Evolutionary conservation across 768 basidiomycete species (phyloP).

Genomic region (Xerocomellus intermedius): DNA sequence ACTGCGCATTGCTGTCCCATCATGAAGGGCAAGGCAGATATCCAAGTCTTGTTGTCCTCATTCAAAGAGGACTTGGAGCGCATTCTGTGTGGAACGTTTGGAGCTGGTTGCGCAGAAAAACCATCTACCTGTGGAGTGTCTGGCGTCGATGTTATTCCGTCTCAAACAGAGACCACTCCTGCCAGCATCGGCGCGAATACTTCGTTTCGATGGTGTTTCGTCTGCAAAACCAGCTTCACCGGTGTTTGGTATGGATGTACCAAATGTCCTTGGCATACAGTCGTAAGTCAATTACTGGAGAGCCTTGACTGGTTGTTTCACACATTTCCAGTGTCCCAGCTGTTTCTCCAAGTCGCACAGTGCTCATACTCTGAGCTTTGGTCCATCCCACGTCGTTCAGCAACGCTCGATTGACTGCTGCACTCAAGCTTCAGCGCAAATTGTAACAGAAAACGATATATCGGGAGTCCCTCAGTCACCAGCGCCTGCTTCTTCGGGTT

Average conservation of each 20-base stretch:
- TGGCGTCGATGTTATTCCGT: neutral
- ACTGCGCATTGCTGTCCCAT: slow-evolving; percentile 41
- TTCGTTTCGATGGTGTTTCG: slow-evolving; percentile 29
- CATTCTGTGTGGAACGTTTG: slow-evolving; percentile 40
- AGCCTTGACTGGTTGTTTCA: slow-evolving; percentile 4
- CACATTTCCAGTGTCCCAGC: slow-evolving; percentile 19
- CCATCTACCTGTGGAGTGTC: neutral
- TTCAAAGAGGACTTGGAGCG: slow-evolving; percentile 56
- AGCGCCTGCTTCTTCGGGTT: neutral
- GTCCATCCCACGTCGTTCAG: slow-evolving; percentile 29
- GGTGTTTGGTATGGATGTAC: slow-evolving; percentile 32
- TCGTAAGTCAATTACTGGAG: slow-evolving; percentile 21
- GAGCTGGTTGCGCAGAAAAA: slow-evolving; percentile 8
- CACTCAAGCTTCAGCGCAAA: neutral
- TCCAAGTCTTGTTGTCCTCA: slow-evolving; percentile 44
- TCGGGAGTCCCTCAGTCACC: neutral
- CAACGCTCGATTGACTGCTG: slow-evolving; percentile 5
- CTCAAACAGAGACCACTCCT: neutral
- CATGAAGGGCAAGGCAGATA: slow-evolving; percentile 46
- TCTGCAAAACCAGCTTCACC: slow-evolving; percentile 25
- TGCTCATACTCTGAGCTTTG: slow-evolving; percentile 32
- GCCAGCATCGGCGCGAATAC: neutral
- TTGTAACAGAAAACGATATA: neutral
- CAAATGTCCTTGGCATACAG: slow-evolving; percentile 32
- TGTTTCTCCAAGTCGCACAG: slow-evolving; percentile 30